Evolutionary conservation across 192 early-diverging fungal genomes (phyloP).

Genomic region (Geranomyces variabilis): DNA sequence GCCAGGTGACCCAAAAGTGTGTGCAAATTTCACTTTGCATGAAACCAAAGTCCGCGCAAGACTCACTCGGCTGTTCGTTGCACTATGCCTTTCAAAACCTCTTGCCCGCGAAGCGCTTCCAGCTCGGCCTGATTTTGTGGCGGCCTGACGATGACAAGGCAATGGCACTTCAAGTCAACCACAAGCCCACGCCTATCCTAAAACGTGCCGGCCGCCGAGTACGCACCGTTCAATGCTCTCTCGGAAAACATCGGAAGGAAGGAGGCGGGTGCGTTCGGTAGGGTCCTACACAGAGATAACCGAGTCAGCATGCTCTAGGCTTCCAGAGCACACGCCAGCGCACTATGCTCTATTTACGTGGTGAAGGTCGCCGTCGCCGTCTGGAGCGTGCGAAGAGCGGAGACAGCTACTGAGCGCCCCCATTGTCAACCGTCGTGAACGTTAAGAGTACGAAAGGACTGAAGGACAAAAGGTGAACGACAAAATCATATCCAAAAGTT

Average conservation of each 20-base stretch:
- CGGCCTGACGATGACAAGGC: not conserved
- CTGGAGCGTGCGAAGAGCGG: not conserved
- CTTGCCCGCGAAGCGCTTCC: constrained; percentile 33
- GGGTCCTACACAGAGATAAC: not conserved
- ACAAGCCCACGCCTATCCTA: not conserved
- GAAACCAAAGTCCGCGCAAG: too few relatives aligned
- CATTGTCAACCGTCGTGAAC: too few relatives aligned
- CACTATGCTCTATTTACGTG: not conserved
- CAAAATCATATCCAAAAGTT: too few relatives aligned
- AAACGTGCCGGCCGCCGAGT: too few relatives aligned
- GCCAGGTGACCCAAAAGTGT: not conserved
- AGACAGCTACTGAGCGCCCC: constrained; percentile 10
- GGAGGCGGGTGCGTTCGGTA: constrained; percentile 11
- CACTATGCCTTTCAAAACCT: constrained; percentile 44
- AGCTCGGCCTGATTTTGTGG: constrained; percentile 15
- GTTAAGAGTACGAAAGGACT: too few relatives aligned
- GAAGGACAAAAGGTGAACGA: too few relatives aligned
- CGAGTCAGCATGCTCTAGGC: not conserved
- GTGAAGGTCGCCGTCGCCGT: not conserved
- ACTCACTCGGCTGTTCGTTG: constrained; percentile 47
- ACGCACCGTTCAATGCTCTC: not conserved
- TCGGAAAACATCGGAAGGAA: constrained; percentile 16
- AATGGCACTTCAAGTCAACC: not conserved
- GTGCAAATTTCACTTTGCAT: not conserved
- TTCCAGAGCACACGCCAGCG: not conserved